Percentiles rank a stretch among this genome's conserved stretches.
These are phyloP conservation scores for Mycena maculata DNA, from an alignment of 768 basidiomycete species.

Conservation along the genomic window DNA sequence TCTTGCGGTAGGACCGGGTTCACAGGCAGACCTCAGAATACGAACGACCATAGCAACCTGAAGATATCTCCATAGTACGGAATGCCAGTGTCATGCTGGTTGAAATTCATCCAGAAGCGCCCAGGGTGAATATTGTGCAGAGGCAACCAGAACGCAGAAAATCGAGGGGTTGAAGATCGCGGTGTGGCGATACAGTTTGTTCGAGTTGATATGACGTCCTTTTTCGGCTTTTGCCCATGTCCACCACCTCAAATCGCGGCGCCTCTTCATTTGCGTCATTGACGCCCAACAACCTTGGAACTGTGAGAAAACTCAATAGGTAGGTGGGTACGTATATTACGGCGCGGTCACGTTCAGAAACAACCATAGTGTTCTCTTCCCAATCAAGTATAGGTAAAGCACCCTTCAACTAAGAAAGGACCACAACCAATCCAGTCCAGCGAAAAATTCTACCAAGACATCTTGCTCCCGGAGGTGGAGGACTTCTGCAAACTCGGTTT, in stretches of 20 bases:
- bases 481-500: slow-evolving; percentile 89
- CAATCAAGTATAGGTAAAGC: slow-evolving; percentile 93
- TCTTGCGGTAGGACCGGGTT: slow-evolving; percentile 32
- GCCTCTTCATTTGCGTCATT: slow-evolving; percentile 74
- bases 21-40: slow-evolving; percentile 14
- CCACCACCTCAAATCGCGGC: slow-evolving; percentile 33
- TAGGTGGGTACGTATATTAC: too few relatives aligned
- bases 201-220: background rate
- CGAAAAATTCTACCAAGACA: slow-evolving; percentile 88
- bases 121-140: too few relatives aligned
- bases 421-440: slow-evolving; percentile 89
- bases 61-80: background rate
- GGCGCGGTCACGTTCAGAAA: too few relatives aligned
- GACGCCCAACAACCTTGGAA: slow-evolving; percentile 86
- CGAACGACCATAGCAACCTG: slow-evolving; percentile 9
- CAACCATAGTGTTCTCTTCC: too few relatives aligned
- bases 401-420: too few relatives aligned
- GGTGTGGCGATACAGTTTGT: background rate
- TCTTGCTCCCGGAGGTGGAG: slow-evolving; percentile 81
- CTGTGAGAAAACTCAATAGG: slow-evolving; percentile 74
- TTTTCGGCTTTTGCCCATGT: slow-evolving; percentile 22
- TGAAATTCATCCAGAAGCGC: background rate
- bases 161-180: too few relatives aligned
- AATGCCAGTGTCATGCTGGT: slow-evolving; percentile 3
- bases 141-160: too few relatives aligned